A percentile compares a stretch with the other conserved stretches of the same genome.
Evolutionary conservation across 441 rosid genomes (phyloP).

Genomic region (Hura crepitans): DNA sequence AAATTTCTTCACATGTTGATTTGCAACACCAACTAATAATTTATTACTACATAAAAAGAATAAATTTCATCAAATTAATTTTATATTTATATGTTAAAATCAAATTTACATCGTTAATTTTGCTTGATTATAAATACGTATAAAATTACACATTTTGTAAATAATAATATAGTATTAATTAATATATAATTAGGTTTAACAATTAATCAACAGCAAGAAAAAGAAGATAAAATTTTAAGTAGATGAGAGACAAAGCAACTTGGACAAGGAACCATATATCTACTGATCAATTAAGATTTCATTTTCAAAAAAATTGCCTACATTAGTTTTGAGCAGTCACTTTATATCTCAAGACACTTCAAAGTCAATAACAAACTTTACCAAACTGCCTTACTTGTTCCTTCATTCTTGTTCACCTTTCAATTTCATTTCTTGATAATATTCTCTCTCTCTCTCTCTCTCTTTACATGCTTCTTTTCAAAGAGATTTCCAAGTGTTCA

Average conservation of each 20-base stretch:
- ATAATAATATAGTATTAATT: no score
- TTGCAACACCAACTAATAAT: no score
- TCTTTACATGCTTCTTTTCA: constrained; percentile 23
- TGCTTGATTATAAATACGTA: no score
- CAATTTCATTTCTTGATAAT: constrained; percentile 22
- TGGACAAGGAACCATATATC: neutral
- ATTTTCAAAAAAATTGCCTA: neutral
- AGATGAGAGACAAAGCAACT: neutral
- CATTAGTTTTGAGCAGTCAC: neutral
- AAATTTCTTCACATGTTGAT: no score
- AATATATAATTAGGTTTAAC: no score
- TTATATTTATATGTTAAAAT: no score
- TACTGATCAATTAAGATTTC: neutral
- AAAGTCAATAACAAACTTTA: constrained; percentile 50
- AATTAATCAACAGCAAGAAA: no score
- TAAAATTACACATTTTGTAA: no score
- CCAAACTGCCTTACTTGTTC: constrained; percentile 29
- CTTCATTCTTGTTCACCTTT: constrained; percentile 42
- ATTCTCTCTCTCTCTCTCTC: neutral
- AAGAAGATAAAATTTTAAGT: no score
- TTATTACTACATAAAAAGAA: no score
- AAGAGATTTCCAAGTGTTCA: neutral
- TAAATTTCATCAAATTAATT: no score
- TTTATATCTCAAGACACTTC: constrained; percentile 11
- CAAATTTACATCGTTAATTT: no score